Percentiles rank a stretch among this genome's conserved stretches.
phyloP scores from a whole-genome alignment of 2,329 filamentous ascomycete species.

The Xylariales sp. region DNA sequence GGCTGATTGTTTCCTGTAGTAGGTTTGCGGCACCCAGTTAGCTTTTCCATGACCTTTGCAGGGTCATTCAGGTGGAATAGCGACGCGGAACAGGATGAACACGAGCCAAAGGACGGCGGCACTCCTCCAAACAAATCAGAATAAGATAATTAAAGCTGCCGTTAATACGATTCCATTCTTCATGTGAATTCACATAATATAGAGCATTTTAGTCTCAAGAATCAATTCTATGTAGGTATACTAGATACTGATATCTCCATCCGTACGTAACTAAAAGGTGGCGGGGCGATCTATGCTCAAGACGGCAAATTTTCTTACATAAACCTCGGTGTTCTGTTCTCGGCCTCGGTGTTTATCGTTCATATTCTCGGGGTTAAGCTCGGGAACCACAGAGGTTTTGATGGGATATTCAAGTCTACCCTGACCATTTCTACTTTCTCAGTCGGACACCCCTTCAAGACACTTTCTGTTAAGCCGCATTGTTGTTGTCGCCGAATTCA shows the following conservation, averaged over 20 bases:
- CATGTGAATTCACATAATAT: too few relatives aligned
- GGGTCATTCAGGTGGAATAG: conserved; percentile 2
- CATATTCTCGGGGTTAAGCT: conserved; percentile 22
- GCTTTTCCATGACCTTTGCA: neutral
- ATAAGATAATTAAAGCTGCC: neutral
- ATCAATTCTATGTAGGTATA: too few relatives aligned
- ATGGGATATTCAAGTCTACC: conserved; percentile 7
- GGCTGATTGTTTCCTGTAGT: conserved; percentile 16
- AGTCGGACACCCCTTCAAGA: neutral
- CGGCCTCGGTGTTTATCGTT: conserved; percentile 22
- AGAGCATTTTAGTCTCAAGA: too few relatives aligned
- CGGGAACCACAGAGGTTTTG: conserved; percentile 1
- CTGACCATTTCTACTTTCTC: neutral
- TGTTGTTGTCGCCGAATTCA: conserved; percentile 13
- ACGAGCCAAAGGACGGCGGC: neutral
- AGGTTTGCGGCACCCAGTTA: neutral
- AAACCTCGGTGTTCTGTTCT: conserved; percentile 17
- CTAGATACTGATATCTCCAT: too few relatives aligned
- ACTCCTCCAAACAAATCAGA: neutral
- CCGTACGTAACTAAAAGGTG: too few relatives aligned
- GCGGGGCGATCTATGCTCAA: neutral
- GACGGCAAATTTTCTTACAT: neutral
- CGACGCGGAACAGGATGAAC: neutral
- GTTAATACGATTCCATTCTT: too few relatives aligned
- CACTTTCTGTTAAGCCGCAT: neutral